These are phyloP conservation scores for Coccomyxa sp. DNA, from an alignment of 139 green algal genomes.

Conservation along the genomic window DNA sequence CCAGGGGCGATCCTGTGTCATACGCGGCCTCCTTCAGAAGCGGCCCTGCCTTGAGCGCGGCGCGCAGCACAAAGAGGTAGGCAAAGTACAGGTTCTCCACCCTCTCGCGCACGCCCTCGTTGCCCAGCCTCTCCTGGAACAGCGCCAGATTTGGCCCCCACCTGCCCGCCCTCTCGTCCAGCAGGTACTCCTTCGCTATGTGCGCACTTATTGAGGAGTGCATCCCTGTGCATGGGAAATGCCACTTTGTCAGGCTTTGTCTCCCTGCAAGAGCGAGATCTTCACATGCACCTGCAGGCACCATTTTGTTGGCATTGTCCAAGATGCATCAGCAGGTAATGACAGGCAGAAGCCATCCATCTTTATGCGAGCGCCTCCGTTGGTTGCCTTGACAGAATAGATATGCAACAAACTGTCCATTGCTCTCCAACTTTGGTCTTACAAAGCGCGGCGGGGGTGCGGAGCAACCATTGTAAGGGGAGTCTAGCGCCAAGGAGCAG, in stretches of 20 bases:
- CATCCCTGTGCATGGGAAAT: constrained; percentile 61
- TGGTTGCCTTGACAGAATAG: too few relatives aligned
- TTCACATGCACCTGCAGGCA: too few relatives aligned
- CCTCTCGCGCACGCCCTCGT: constrained; percentile 13
- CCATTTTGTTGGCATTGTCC: too few relatives aligned
- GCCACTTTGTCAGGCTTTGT: background rate
- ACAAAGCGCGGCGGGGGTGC: too few relatives aligned
- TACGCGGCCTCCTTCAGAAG: constrained; percentile 58
- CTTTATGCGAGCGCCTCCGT: too few relatives aligned
- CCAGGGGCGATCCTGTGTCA: constrained; percentile 51
- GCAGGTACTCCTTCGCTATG: constrained; percentile 71
- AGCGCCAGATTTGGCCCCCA: constrained; percentile 75
- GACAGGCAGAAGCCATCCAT: too few relatives aligned
- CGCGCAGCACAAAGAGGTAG: constrained; percentile 87
- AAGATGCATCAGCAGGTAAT: too few relatives aligned
- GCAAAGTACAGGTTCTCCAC: constrained; percentile 95
- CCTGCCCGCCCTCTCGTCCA: constrained; percentile 34
- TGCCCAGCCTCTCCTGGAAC: constrained; percentile 68
- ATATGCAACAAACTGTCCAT: too few relatives aligned
- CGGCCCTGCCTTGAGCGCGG: constrained; percentile 74
- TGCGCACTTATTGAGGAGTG: constrained; percentile 91
- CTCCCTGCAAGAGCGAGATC: too few relatives aligned
- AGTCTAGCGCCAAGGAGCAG: too few relatives aligned
- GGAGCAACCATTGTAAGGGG: too few relatives aligned
- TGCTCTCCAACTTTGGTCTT: too few relatives aligned